These are phyloP conservation scores for Handroanthus guayacan DNA, from an alignment of 257 asterid species.

Conservation along the genomic window DNA sequence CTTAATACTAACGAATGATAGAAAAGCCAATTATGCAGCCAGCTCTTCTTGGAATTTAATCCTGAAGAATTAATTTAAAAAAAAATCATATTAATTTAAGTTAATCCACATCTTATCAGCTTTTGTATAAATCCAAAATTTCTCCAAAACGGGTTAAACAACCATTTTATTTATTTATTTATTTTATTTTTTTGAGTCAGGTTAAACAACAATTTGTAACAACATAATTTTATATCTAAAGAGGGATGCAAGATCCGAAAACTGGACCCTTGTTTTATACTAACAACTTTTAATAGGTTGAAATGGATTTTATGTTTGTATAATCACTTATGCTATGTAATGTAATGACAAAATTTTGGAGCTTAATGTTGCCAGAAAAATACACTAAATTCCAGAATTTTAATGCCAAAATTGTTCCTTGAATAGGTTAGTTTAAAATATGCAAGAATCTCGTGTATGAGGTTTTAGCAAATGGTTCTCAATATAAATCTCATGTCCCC, in stretches of 20 bases:
- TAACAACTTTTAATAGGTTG: neutral
- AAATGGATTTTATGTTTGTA: neutral
- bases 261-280: neutral
- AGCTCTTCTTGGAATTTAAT: neutral
- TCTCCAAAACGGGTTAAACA: neutral
- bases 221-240: neutral
- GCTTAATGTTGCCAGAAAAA: neutral
- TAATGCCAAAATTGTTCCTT: neutral
- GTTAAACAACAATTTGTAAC: neutral
- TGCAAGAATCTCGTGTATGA: neutral
- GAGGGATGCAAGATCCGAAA: conserved; percentile 23
- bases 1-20: neutral
- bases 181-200: too few relatives aligned
- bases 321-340: neutral
- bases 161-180: too few relatives aligned
- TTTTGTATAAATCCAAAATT: neutral
- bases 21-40: neutral
- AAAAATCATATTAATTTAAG: neutral
- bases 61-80: neutral
- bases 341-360: neutral
- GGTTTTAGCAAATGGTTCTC: neutral
- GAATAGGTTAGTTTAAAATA: neutral
- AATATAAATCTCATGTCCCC: too few relatives aligned
- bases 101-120: neutral
- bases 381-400: neutral